Evolutionary conservation across 1,284 basidiomycete genomes (phyloP), one percentile per base, ranked within the genome.

Genomic region (Austroboletus novae-zelandiae): DNA sequence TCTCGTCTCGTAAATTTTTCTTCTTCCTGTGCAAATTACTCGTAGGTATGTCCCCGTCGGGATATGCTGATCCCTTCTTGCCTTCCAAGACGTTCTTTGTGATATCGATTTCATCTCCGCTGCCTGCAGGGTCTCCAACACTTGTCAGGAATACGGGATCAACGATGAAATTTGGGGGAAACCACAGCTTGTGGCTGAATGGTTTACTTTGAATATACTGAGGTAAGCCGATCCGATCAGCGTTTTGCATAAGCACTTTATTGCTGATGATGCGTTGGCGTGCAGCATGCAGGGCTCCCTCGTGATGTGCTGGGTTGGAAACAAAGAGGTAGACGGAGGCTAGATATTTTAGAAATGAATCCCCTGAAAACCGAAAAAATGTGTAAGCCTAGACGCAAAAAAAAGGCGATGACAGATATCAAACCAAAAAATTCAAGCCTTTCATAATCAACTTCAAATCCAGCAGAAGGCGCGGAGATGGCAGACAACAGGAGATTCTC

Each of bases 311-410:
- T 5, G 88, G 85, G 58, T 82, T 74, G 27, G 78, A 79, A 36
- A 85, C 83, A 61, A 86, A 91, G 32, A 86, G 76, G 62, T 89
- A 87, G 49, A 83, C 72, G 13, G 89, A 87, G 9, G 83, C 76
- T 39, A 91, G 65, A 60, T 85, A 86, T 68, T 93, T 93, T 49
- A 93, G 71, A 65, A 89, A 88, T 25, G 87, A 80, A 68, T 93
- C 89, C 18, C 89, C 89, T 91, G 56, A 35, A 47, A 44, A 27
- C 4, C 1, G 8, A 27, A 27, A 27, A 27, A 27, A 48, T 43
- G 44, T 49, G 47, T 66, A 20, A 61, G 43, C 25, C 41, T 50
- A 45, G 32, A 25, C 14, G 20, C 52, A 55, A 53, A 57, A 37
- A 27, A 27, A 7, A 27, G 29, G 48, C 36, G 32, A 47, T 46